Base-by-base conservation (phyloP, 2,329 filamentous ascomycete species). In the Verticillium nubilum region DNA sequence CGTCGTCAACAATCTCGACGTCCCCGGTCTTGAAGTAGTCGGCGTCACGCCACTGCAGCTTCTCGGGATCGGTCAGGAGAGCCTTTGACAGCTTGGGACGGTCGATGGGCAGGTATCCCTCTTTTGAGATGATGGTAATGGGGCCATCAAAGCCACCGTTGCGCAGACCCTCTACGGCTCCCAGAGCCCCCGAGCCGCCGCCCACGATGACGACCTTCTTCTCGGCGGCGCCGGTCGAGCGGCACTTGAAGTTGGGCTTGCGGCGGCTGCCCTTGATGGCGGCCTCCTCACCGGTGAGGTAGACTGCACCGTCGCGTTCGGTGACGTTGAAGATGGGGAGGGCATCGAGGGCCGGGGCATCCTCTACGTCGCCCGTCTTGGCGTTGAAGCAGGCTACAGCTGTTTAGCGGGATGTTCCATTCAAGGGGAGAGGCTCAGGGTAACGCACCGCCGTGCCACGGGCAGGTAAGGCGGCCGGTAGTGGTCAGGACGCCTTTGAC, bases 71-170 rank as follows among this genome's bases (percentile, higher is more conserved):
- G 6, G 90, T 86, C 63, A 97, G 83, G 13, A 99, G 81, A 0
- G 94, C 92, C 76, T 99, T 99, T 69, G 93, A 97, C 50, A 99
- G 83, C 80, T 98, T 98, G 12, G 95, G 92, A 23, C 95, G 86
- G 76, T 99, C 95, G 67, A 98, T 93, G 31, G 93, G 93, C 33
- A 89, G 82, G 71, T 95, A 89, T 25, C 90, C 89, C 74, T 99
- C 95, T 64, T 85, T 87, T 13, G 90, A 88, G 67, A 99, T 87
- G 68, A 97, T 80, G 0, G 92, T 96, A 66, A 99, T 87, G 59
- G 84, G 78, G 15, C 92, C 94, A 5, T 81, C 82, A 78, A 88
- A 98, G 29, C 93, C 92, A 63, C 88, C 86, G 64, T 90, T 89
- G 52, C 94, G 88, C 17, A 99, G 84, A 13, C 86, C 89, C 71